These are phyloP conservation scores for Harringtonia lauricola DNA, from an alignment of 2,329 filamentous ascomycete species.

Conservation along the genomic window DNA sequence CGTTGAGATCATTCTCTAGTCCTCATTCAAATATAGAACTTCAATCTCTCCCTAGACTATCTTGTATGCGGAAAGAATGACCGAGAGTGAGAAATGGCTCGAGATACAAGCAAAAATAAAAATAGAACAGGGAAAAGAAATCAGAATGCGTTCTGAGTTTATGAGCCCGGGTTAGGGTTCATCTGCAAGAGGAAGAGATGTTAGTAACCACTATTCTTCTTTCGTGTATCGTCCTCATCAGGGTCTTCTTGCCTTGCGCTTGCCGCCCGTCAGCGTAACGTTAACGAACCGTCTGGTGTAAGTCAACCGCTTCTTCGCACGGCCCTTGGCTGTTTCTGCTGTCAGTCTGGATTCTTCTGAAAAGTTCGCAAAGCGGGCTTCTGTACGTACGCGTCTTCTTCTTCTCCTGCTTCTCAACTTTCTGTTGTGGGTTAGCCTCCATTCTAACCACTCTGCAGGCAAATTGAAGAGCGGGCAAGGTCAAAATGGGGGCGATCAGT, in stretches of 20 bases:
- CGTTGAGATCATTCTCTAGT: too few relatives aligned
- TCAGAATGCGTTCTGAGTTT: conserved; percentile 1
- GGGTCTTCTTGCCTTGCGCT: conserved; percentile 79
- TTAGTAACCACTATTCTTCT: background rate
- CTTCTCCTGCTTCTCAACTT: conserved; percentile 76
- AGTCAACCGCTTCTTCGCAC: conserved; percentile 90
- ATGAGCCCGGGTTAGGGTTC: conserved; percentile 15
- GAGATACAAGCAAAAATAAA: background rate
- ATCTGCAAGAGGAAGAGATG: conserved; percentile 6
- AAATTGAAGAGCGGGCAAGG: background rate
- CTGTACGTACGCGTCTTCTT: conserved; percentile 56
- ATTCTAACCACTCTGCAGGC: background rate
- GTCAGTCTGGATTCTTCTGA: background rate
- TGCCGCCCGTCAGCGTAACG: conserved; percentile 83
- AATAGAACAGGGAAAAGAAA: conserved; percentile 2
- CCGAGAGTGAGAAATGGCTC: too few relatives aligned
- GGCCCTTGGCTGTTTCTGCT: conserved; percentile 61
- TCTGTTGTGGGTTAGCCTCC: conserved; percentile 4
- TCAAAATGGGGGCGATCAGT: too few relatives aligned
- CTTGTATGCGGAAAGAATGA: too few relatives aligned
- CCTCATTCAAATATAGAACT: too few relatives aligned
- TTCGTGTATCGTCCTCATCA: background rate
- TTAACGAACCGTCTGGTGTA: conserved; percentile 99
- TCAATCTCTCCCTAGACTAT: too few relatives aligned
- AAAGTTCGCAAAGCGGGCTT: background rate